Evolutionary conservation across 2,329 filamentous ascomycete species (phyloP).

Genomic region (Gnomoniopsis sp.): DNA sequence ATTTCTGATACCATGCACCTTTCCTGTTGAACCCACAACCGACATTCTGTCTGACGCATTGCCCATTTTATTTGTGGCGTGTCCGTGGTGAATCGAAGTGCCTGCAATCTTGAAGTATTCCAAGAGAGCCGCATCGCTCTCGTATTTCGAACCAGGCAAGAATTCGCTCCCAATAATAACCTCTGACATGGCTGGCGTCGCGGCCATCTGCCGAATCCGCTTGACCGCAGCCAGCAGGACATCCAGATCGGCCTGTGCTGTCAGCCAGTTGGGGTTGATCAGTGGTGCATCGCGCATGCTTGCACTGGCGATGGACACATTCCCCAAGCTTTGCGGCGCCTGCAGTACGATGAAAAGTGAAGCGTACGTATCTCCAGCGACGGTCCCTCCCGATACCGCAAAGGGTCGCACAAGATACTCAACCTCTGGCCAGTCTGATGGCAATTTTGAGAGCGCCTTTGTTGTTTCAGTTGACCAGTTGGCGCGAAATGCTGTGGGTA

Average conservation of each 20-base stretch:
- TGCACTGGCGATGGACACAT: neutral
- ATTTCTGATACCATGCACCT: conserved; percentile 3
- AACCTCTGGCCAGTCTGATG: conserved; percentile 7
- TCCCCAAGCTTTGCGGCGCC: neutral
- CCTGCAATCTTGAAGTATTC: conserved; percentile 21
- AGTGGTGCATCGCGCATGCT: conserved; percentile 25
- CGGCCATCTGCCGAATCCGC: conserved; percentile 17
- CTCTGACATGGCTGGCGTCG: conserved; percentile 12
- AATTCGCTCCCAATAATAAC: conserved; percentile 25
- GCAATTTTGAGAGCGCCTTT: neutral
- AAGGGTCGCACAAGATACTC: no score
- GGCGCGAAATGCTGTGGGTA: neutral
- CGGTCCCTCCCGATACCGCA: no score
- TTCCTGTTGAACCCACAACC: neutral
- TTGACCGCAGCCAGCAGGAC: conserved; percentile 23
- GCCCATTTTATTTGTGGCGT: conserved; percentile 35
- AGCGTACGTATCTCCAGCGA: no score
- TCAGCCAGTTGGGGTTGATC: conserved; percentile 36
- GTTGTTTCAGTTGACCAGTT: neutral
- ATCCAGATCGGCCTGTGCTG: neutral
- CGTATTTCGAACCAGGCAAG: conserved; percentile 31
- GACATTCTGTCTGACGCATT: conserved; percentile 3
- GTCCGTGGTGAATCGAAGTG: conserved; percentile 31
- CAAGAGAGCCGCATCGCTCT: conserved; percentile 34
- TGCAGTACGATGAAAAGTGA: neutral